These are phyloP conservation scores for Trichoderma semiorbis DNA, from an alignment of 2,329 filamentous ascomycete genomes.

Conservation along the genomic window DNA sequence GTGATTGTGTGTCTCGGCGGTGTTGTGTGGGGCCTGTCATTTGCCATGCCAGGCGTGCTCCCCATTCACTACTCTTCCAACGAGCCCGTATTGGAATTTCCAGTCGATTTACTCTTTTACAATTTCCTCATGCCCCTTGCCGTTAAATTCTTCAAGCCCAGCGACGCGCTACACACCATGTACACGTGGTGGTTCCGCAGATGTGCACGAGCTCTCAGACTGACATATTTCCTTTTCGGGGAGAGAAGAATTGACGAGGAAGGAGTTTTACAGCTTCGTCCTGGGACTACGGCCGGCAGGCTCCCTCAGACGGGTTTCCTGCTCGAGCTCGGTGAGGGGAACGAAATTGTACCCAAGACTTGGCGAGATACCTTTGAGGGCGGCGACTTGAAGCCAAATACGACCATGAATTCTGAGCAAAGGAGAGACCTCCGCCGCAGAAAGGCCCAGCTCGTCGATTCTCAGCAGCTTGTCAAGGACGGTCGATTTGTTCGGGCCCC, in stretches of 20 bases:
- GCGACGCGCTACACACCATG: constrained; percentile 76
- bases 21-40: constrained; percentile 86
- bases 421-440: constrained; percentile 35
- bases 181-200: constrained; percentile 96
- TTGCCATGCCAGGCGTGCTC: constrained; percentile 65
- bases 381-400: constrained; percentile 42
- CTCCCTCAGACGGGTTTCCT: constrained; percentile 43
- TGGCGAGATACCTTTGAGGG: constrained; percentile 57
- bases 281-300: constrained; percentile 30
- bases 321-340: constrained; percentile 41
- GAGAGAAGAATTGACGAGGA: constrained; percentile 80
- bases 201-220: constrained; percentile 73
- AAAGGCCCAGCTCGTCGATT: constrained; percentile 46
- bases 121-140: constrained; percentile 92
- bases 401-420: constrained; percentile 35
- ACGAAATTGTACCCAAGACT: constrained; percentile 48
- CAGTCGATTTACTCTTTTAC: constrained; percentile 90
- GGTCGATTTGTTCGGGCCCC: constrained; percentile 89
- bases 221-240: constrained; percentile 92
- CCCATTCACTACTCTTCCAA: constrained; percentile 93
- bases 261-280: constrained; percentile 55
- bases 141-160: constrained; percentile 79
- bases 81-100: constrained; percentile 89
- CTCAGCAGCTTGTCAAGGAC: constrained; percentile 59
- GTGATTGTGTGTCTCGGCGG: constrained; percentile 92